Evolutionary conservation across 129 eudicot species (phyloP).

Genomic region (Tagetes erecta): DNA sequence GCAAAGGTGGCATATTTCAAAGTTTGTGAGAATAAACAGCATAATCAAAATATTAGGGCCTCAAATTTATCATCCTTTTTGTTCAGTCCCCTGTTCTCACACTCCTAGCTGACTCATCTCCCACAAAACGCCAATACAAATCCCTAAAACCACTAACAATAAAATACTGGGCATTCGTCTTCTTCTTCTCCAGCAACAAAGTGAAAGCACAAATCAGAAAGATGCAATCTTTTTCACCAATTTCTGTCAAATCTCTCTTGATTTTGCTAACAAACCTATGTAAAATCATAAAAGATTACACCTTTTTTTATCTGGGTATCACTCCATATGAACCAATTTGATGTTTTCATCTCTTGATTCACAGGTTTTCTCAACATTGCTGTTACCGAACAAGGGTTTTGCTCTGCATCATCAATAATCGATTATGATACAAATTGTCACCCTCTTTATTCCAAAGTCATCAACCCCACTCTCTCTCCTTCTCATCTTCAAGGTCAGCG

Average conservation of each 20-base stretch:
- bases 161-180: conserved; percentile 18
- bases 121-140: conserved; percentile 36
- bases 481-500: conserved; percentile 79
- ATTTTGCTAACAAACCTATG: conserved; percentile 41
- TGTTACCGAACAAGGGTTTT: conserved; percentile 69
- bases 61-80: background rate
- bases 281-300: conserved; percentile 26
- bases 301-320: conserved; percentile 8
- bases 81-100: background rate
- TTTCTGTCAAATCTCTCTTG: conserved; percentile 36
- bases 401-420: conserved; percentile 65
- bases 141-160: conserved; percentile 24
- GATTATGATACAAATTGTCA: conserved; percentile 29
- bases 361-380: conserved; percentile 50
- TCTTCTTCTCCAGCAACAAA: conserved; percentile 5
- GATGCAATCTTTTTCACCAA: conserved; percentile 47
- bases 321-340: background rate
- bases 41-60: background rate
- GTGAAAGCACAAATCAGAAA: background rate
- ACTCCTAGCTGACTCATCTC: conserved; percentile 33
- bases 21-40: background rate
- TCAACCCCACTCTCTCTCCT: conserved; percentile 88
- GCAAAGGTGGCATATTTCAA: background rate
- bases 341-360: conserved; percentile 1
- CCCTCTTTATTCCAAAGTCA: conserved; percentile 77